Evolutionary conservation across 176 grass and related monocot species (phyloP), one percentile per base, ranked within the genome.

Genomic region (Phyllostachys edulis): DNA sequence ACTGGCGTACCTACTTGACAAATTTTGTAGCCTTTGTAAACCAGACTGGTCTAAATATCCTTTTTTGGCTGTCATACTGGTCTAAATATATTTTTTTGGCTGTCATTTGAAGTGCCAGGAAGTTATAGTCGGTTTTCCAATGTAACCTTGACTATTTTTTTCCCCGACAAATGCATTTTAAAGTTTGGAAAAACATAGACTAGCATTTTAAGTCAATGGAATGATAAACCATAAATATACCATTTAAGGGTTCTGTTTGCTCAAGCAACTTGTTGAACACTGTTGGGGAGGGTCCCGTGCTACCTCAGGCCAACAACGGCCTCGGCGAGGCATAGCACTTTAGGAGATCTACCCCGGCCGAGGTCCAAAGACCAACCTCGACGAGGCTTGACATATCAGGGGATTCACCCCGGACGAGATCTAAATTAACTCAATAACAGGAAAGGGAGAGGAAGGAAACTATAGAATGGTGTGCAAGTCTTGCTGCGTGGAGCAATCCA

Each of bases 401-500:
- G 32, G 32, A 34, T 34, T 34, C 32, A 34, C 32, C 2, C 32
- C 32, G 32, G 32, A 34, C 32, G 32, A 34, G 32, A 34, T 34
- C 32, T 29, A 29, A 15, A 18, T 52, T 17, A 51, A 17, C 49
- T 52, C 16, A 52, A 52, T 15, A 52, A 12, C 5, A 52, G 50
- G 50, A 18, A 6, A 52, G 50, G 49, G 16, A 52, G 50, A 52
- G 49, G 12, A 15, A 14, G 14, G 14, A 14, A 56, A 2, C 27
- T 14, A 15, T 2, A 50, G 71, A n/a, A 75, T n/a, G 49, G 73
- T 9, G 54, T 11, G 50, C 1, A 29, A 42, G n/a, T 15, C 80
- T 87, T 86, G 93, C 95, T 94, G 92, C 44, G 92, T 97, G 52
- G 95, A 94, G 79, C 95, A 92, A 64, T 97, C 95, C 42, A 93